Percentiles rank a stretch among this genome's conserved stretches.
Conservation (phyloP, 1,284 basidiomycete genomes). For the Cerrena zonata region DNA sequence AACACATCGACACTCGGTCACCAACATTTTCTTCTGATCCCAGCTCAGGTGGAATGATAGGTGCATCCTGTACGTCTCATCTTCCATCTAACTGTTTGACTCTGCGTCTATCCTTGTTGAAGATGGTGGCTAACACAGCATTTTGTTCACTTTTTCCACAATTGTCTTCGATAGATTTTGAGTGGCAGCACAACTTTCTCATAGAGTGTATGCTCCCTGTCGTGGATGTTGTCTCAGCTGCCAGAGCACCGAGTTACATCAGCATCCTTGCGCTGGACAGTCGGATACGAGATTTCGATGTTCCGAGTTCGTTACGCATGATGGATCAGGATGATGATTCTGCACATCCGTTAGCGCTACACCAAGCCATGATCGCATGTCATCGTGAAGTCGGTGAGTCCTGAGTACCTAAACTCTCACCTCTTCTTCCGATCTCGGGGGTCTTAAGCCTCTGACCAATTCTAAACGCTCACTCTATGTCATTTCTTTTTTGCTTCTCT, state of each 20-base stretch:
- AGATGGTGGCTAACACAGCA: no score
- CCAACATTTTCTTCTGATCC: constrained; percentile 13
- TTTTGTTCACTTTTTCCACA: neutral
- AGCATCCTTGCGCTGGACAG: constrained; percentile 24
- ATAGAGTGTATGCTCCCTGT: constrained; percentile 25
- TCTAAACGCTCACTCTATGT: neutral
- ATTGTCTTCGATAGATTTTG: constrained; percentile 19
- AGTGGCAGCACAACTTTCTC: constrained; percentile 28
- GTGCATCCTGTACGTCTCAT: constrained; percentile 15
- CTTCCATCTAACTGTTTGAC: constrained; percentile 4
- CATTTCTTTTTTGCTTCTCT: constrained; percentile 6
- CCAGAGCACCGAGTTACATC: constrained; percentile 22
- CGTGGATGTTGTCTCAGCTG: constrained; percentile 18
- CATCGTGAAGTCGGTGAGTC: constrained; percentile 55
- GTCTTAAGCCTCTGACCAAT: no score
- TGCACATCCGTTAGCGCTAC: constrained; percentile 20
- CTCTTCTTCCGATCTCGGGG: no score
- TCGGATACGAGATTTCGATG: constrained; percentile 25
- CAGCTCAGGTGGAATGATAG: constrained; percentile 6
- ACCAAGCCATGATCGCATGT: constrained; percentile 29
- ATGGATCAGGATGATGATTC: constrained; percentile 18
- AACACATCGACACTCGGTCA: constrained; percentile 25
- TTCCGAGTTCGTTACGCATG: constrained; percentile 22
- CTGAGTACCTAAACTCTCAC: no score
- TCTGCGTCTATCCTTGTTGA: no score